A percentile compares a stretch with the other conserved stretches of the same genome.
phyloP scores from a whole-genome alignment of 2,329 filamentous ascomycete species.

The Macrophomina pseudophaseolina region DNA sequence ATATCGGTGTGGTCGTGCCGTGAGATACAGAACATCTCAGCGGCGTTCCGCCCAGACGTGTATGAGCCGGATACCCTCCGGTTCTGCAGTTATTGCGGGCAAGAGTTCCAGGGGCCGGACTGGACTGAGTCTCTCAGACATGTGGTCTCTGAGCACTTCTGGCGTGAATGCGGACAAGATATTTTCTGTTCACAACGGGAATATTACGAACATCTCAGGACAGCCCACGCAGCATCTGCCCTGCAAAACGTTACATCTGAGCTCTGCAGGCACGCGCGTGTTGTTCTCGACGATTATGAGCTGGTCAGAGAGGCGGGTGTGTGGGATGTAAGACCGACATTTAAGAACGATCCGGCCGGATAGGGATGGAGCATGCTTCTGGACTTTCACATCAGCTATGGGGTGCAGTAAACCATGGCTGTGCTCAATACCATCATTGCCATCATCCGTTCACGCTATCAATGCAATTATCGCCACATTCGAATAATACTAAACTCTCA shows the following conservation, averaged over 20 bases:
- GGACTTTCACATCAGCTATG: too few species aligned
- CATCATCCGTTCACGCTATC: too few species aligned
- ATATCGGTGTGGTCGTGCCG: not conserved
- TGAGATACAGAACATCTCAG: not conserved
- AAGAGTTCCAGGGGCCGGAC: not conserved
- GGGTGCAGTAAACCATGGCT: too few species aligned
- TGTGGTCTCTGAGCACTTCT: not conserved
- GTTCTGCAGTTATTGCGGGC: not conserved
- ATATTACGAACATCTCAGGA: not conserved
- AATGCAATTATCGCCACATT: too few species aligned
- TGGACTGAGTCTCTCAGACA: not conserved
- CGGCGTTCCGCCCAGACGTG: not conserved
- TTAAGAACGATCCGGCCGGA: not conserved
- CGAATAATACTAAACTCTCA: too few species aligned
- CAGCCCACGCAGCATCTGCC: not conserved
- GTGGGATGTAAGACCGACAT: not conserved
- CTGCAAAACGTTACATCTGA: not conserved
- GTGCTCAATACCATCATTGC: too few species aligned
- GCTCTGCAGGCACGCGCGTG: not conserved
- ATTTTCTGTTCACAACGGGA: not conserved
- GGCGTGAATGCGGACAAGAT: not conserved
- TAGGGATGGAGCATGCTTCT: not conserved
- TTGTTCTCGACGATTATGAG: not conserved
- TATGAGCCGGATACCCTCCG: not conserved
- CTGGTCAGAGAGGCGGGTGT: not conserved